Conservation (phyloP, 768 basidiomycete species). For the Naganishia randhawae region DNA sequence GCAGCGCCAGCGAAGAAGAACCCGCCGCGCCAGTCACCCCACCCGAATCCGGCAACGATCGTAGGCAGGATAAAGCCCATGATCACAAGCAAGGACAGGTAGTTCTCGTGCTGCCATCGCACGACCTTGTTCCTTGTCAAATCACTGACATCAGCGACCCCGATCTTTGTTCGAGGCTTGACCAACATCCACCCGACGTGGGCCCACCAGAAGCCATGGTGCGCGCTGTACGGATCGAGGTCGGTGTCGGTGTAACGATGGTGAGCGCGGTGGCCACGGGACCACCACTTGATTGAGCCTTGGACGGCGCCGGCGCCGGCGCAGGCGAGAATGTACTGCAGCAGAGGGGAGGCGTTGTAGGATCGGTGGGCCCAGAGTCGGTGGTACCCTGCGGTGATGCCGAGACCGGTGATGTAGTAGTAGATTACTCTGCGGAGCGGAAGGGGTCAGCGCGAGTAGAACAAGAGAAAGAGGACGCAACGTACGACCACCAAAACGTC, state of each 20-base stretch:
- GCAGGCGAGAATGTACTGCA: slow-evolving; percentile 79
- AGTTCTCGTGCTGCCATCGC: slow-evolving; percentile 81
- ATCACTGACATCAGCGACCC: slow-evolving; percentile 85
- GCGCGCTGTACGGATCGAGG: slow-evolving; percentile 91
- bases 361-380: slow-evolving; percentile 94
- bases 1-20: slow-evolving; percentile 78
- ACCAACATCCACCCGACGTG: slow-evolving; percentile 69
- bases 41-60: slow-evolving; percentile 68
- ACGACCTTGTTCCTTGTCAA: slow-evolving; percentile 73
- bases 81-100: slow-evolving; percentile 64
- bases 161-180: slow-evolving; percentile 82
- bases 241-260: slow-evolving; percentile 96
- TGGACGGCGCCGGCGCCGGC: slow-evolving; percentile 89
- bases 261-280: slow-evolving; percentile 92
- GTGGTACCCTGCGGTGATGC: slow-evolving; percentile 76
- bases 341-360: slow-evolving; percentile 81
- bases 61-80: slow-evolving; percentile 75
- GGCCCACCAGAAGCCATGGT: slow-evolving; percentile 78
- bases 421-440: slow-evolving; percentile 55
- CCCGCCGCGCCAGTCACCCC: slow-evolving; percentile 83
- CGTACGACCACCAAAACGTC: slow-evolving; percentile 62
- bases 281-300: slow-evolving; percentile 99
- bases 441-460: slow-evolving; percentile 48
- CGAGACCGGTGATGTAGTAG: slow-evolving; percentile 82
- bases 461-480: slow-evolving; percentile 4